Evolutionary conservation across 140 eudicot species (phyloP).

Genomic region (Flaveria floridana): DNA sequence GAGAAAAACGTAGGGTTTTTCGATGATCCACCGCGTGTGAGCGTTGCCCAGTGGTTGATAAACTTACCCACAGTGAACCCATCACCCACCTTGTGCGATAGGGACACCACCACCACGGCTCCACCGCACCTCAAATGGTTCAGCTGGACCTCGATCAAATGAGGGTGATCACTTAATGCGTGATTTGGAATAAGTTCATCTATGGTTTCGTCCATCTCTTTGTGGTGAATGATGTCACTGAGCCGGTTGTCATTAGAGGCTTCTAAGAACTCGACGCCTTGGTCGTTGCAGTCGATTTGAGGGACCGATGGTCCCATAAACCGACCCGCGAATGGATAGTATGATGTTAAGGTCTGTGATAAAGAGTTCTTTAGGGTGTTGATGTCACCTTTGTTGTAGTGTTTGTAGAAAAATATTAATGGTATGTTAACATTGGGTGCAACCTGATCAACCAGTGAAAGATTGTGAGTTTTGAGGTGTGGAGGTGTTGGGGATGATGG

Average conservation of each 20-base stretch:
- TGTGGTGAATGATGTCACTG: background rate
- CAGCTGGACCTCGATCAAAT: constrained; percentile 19
- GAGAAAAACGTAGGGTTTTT: background rate
- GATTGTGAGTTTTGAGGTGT: constrained; percentile 30
- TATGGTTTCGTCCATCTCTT: background rate
- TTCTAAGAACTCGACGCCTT: constrained; percentile 39
- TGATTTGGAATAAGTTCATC: constrained; percentile 12
- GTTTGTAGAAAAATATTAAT: constrained; percentile 29
- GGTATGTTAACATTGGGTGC: constrained; percentile 30
- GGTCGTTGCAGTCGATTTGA: constrained; percentile 41
- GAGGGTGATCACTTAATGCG: background rate
- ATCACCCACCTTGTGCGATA: constrained; percentile 20
- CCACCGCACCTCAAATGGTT: constrained; percentile 19
- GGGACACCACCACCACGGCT: background rate
- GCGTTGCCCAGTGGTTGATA: constrained; percentile 37
- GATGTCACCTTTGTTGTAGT: constrained; percentile 5
- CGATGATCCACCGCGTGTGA: background rate
- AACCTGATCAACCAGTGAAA: constrained; percentile 28
- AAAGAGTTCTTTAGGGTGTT: constrained; percentile 32
- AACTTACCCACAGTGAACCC: background rate
- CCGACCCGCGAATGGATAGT: constrained; percentile 45
- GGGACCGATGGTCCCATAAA: background rate
- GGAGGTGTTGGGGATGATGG: constrained; percentile 29
- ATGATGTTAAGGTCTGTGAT: constrained; percentile 33
- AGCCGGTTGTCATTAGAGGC: constrained; percentile 8